Evolutionary conservation across 768 basidiomycete genomes (phyloP).

Genomic region (Nidularia pulvinata): DNA sequence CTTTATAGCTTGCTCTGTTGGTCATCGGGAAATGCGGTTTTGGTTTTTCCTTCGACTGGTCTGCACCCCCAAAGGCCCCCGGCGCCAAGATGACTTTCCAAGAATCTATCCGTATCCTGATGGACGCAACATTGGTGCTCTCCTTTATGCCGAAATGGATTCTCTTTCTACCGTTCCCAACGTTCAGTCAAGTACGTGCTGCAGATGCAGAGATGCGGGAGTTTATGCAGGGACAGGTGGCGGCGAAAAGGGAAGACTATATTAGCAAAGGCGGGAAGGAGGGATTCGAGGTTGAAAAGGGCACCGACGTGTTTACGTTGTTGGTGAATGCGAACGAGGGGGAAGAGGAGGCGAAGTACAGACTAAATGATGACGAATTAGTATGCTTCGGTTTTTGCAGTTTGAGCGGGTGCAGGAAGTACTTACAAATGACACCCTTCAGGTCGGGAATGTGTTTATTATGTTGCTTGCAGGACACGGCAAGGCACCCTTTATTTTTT

Average conservation of each 20-base stretch:
- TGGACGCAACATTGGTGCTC: neutral
- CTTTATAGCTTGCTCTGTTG: slow-evolving; percentile 3
- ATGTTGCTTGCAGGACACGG: neutral
- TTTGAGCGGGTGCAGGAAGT: neutral
- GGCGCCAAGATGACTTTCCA: slow-evolving; percentile 5
- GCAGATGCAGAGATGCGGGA: neutral
- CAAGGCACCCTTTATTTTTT: neutral
- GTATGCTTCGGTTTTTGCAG: neutral
- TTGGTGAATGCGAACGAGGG: neutral
- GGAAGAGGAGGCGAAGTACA: neutral
- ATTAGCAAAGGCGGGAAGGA: neutral
- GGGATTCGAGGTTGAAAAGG: neutral
- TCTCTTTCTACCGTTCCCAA: neutral
- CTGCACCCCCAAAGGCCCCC: neutral
- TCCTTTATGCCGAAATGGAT: neutral
- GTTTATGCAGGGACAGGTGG: neutral
- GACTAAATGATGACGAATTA: neutral
- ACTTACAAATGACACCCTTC: neutral
- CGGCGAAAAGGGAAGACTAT: neutral
- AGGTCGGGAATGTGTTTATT: neutral
- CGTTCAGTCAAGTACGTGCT: neutral
- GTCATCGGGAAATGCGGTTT: slow-evolving; percentile 6
- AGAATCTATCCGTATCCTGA: slow-evolving; percentile 5
- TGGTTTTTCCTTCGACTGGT: slow-evolving; percentile 5
- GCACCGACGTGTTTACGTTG: neutral